Evolutionary conservation across 371 early-diverging fungal genomes (phyloP), one percentile per base, ranked within the genome.

Genomic region (Nematocida sp.): DNA sequence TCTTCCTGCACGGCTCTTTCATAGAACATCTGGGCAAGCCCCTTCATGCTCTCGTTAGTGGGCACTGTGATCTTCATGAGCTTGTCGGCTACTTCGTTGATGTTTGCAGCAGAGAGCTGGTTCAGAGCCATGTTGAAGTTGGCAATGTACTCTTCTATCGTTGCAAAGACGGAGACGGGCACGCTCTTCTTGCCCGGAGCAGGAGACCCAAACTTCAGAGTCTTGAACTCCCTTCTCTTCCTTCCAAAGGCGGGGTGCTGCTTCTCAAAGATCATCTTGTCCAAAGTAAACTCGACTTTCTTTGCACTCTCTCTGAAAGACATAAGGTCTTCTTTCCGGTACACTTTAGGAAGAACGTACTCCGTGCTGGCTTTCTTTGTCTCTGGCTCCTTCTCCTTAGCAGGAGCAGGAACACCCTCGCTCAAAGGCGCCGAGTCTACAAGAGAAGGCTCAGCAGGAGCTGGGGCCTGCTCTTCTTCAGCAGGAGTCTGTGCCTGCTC

Each of bases 61-160:
- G 56, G 62, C 17, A 60, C 62, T 45, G 56, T 70, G 8, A 70
- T 62, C 11, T 29, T n/a, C 15, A 70, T 50, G 4, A 70, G 56
- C 25, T 50, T 46, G 37, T 62, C 41, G 13, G 74, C 74, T 2
- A 57, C 40, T 37, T 41, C 48, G 2, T 62, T 51, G n/a, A 70
- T 60, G 45, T 70, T 70, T 19, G 31, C 46, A 29, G 40, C 19
- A 3, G 51, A 60, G 43, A 70, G 60, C 32, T 70, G 74, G 45
- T 70, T 70, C 31, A 70, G 74, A 0, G 58, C 45, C 3, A 60
- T 21, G 29, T 70, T 70, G 25, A 70, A 70, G 21, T 70, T 51
- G 15, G 74, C 58, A 17, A 60, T 29, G 51, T 70, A 46, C 27
- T 25, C 31, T 50, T 58, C 58, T 34, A 70, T 62, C 5, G n/a